Base-by-base conservation (phyloP, 768 basidiomycete species). In the Mycena metata region DNA sequence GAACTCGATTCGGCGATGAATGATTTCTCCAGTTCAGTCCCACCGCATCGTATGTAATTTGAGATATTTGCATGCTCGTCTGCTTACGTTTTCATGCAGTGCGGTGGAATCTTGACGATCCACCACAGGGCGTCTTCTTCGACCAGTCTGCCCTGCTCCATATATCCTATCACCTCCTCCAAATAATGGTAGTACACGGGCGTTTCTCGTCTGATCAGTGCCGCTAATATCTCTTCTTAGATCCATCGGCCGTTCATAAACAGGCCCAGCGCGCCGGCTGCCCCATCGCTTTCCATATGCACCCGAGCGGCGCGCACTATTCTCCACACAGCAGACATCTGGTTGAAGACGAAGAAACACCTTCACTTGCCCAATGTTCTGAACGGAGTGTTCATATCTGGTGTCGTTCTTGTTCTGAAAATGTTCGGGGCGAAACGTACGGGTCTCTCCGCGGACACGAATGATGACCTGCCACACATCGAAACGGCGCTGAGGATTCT, bases 1-100 rank as follows among this genome's bases (percentile, higher is more conserved):
- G 83, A 86, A 43, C 77, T 88, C 5, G 87, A 88, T 73, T 84
- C 84, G 2, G 81, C 81, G 1, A 75, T 89, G 51, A 87, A 88
- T 72, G 77, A 81, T 15, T 88, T 85, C 84, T 80, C 86, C 30
- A 35, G 39, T 36, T 54, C 52, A 9, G 21, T 54, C 15, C 52
- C 33, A 16, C 35, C 81, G 46, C 83, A 84, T 52, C 62, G 83
- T 84, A 69, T 35, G 78, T 46, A 9, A n/a, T n/a, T n/a, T 4
- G 10, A 47, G 24, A n/a, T 54, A 12, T 15, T 5, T 30, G 3
- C 56, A 21, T 46, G 8, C 56, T 39, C 16, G 36, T 35, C 33
- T 5, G 17, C 9, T 26, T 1, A 45, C 12, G 35, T 41, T 51
- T 55, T 60, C 23, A 3, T 23, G 17, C 60, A 81, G 80, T 81